A percentile compares a stretch with the other conserved stretches of the same genome.
These are phyloP conservation scores for Fraxinus pennsylvanica DNA, from an alignment of 257 asterid genomes.

Conservation along the genomic window DNA sequence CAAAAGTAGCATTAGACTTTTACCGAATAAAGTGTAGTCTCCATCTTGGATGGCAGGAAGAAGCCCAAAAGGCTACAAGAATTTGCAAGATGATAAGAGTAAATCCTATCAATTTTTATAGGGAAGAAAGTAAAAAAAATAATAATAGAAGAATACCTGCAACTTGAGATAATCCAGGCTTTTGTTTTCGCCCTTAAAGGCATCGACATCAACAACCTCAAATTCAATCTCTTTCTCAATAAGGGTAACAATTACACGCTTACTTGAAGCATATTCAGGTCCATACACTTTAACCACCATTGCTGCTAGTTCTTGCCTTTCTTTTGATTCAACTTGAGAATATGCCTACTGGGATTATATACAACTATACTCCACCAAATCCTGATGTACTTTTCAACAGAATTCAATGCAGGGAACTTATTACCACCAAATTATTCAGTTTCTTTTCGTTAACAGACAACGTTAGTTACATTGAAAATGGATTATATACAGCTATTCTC, in stretches of 20 bases:
- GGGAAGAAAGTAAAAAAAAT: background rate
- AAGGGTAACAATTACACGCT: conserved; percentile 31
- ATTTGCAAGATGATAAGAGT: background rate
- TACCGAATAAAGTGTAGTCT: conserved; percentile 53
- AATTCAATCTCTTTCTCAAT: conserved; percentile 31
- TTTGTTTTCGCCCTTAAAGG: conserved; percentile 27
- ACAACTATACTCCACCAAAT: background rate
- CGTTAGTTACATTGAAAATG: too few species aligned
- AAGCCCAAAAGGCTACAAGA: conserved; percentile 53
- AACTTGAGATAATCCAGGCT: conserved; percentile 24
- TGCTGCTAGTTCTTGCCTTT: conserved; percentile 1
- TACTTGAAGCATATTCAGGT: conserved; percentile 22
- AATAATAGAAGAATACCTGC: conserved; percentile 21
- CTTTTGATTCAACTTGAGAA: background rate
- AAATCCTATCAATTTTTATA: too few species aligned
- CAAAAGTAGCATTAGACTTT: background rate
- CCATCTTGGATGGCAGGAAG: conserved; percentile 56
- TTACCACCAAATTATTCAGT: too few species aligned
- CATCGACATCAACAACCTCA: conserved; percentile 23
- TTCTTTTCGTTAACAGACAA: too few species aligned
- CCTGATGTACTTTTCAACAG: background rate
- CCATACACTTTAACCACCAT: conserved; percentile 48
- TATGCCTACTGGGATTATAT: background rate
- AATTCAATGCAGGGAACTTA: background rate
- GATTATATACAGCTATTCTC: too few species aligned